These are phyloP conservation scores for Pyrrhoderma noxium DNA, from an alignment of 1,284 basidiomycete species.

Conservation along the genomic window DNA sequence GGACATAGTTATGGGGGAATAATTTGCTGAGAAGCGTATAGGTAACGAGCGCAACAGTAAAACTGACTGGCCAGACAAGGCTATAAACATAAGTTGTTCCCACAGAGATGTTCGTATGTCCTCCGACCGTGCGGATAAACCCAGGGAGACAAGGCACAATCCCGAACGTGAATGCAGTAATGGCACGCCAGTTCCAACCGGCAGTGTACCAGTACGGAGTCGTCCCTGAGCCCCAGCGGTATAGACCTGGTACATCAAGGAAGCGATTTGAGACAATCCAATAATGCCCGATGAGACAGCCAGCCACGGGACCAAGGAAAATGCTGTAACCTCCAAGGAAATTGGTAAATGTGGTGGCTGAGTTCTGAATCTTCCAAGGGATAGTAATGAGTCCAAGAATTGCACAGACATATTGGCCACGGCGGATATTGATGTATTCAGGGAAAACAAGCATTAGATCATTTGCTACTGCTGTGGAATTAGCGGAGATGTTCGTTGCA, in stretches of 20 bases:
- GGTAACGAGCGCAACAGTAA: background rate
- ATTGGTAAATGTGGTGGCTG: conserved; percentile 5
- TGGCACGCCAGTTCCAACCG: conserved; percentile 10
- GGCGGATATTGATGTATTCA: conserved; percentile 7
- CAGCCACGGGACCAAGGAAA: conserved; percentile 7
- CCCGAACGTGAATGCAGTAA: background rate
- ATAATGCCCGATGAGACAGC: conserved; percentile 7
- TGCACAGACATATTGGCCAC: conserved; percentile 10
- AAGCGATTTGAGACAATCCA: conserved; percentile 2
- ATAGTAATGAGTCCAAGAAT: conserved; percentile 7
- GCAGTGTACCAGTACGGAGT: conserved; percentile 6
- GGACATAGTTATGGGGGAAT: background rate
- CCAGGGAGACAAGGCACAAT: conserved; percentile 2
- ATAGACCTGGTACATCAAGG: conserved; percentile 6
- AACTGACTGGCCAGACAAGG: conserved; percentile 4
- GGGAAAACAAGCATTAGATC: conserved; percentile 10
- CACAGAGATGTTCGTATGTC: conserved; percentile 1
- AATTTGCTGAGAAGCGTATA: conserved; percentile 1
- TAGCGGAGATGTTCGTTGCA: conserved; percentile 8
- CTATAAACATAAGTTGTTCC: conserved; percentile 5
- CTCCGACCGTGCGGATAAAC: conserved; percentile 2
- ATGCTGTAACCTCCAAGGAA: conserved; percentile 11
- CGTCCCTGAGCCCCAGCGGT: conserved; percentile 2
- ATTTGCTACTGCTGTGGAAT: conserved; percentile 6
- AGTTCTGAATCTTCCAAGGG: conserved; percentile 11